A percentile compares a stretch with the other conserved stretches of the same genome.
Evolutionary conservation across 305 asterid genomes (phyloP).

Genomic region (Plantago rigida): DNA sequence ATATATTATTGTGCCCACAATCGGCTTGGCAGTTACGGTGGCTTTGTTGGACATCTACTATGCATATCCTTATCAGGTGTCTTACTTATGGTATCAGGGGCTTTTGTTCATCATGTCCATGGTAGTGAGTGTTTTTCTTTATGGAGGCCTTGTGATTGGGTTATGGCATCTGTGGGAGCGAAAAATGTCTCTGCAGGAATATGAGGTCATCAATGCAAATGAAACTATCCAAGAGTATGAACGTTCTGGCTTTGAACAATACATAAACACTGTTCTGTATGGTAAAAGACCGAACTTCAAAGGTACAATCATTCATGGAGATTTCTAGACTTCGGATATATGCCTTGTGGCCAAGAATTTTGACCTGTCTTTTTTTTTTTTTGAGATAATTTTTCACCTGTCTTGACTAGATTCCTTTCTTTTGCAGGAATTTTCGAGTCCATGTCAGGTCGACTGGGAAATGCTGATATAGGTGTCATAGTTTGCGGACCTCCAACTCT

Average conservation of each 20-base stretch:
- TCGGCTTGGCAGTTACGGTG: constrained; percentile 47
- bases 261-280: constrained; percentile 31
- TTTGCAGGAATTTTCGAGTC: constrained; percentile 51
- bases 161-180: constrained; percentile 66
- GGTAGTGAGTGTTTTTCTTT: constrained; percentile 42
- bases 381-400: background rate
- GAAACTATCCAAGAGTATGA: constrained; percentile 13
- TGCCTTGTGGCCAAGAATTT: too few relatives aligned
- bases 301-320: constrained; percentile 32
- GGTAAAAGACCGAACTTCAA: constrained; percentile 65
- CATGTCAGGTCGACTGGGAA: constrained; percentile 48
- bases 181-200: constrained; percentile 26
- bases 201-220: constrained; percentile 10
- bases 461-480: constrained; percentile 60
- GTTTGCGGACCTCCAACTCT: constrained; percentile 75
- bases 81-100: constrained; percentile 64
- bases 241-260: constrained; percentile 30
- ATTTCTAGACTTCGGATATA: too few relatives aligned
- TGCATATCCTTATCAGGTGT: constrained; percentile 42
- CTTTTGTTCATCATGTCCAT: constrained; percentile 52
- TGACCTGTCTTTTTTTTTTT: too few relatives aligned
- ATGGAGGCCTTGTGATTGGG: constrained; percentile 56
- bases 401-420: background rate
- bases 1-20: constrained; percentile 43
- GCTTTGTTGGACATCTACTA: constrained; percentile 40